These are phyloP conservation scores for Neocucurbitaria cava DNA, from an alignment of 2,329 filamentous ascomycete species.

Conservation along the genomic window DNA sequence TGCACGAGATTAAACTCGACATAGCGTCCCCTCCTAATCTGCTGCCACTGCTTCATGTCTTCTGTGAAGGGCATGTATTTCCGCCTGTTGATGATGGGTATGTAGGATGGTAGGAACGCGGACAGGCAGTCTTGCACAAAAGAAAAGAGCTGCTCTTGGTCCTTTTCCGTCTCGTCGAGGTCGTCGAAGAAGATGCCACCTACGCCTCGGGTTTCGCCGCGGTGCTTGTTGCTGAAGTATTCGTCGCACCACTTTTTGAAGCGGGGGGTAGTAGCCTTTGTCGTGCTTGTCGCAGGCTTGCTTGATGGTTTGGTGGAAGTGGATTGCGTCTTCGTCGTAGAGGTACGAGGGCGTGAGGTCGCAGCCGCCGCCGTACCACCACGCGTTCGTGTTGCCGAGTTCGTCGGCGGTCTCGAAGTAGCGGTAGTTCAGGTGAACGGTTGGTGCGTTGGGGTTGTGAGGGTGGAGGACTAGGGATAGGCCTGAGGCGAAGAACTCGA, in stretches of 20 bases:
- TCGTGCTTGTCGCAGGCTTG: slow-evolving; percentile 92
- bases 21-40: slow-evolving; percentile 90
- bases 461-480: slow-evolving; percentile 94
- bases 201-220: slow-evolving; percentile 82
- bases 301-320: slow-evolving; percentile 95
- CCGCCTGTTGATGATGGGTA: slow-evolving; percentile 85
- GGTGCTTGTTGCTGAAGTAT: slow-evolving; percentile 95
- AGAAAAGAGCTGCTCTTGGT: slow-evolving; percentile 86
- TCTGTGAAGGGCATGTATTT: slow-evolving; percentile 92
- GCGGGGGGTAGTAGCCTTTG: slow-evolving; percentile 84
- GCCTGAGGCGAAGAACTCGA: slow-evolving; percentile 95
- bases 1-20: slow-evolving; percentile 99
- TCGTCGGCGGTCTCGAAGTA: slow-evolving; percentile 96
- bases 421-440: slow-evolving; percentile 96
- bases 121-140: slow-evolving; percentile 86
- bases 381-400: slow-evolving; percentile 81
- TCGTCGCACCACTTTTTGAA: slow-evolving; percentile 99
- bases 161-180: slow-evolving; percentile 83
- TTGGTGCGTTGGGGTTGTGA: slow-evolving; percentile 94
- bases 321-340: slow-evolving; percentile 95
- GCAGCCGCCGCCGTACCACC: slow-evolving; percentile 98
- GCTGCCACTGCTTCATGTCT: slow-evolving; percentile 94
- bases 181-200: slow-evolving; percentile 99
- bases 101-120: slow-evolving; percentile 87
- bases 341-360: slow-evolving; percentile 93